Evolutionary conservation across 371 early-diverging fungal genomes (phyloP), one percentile per base, ranked within the genome.

Genomic region (Mortierella sp.): DNA sequence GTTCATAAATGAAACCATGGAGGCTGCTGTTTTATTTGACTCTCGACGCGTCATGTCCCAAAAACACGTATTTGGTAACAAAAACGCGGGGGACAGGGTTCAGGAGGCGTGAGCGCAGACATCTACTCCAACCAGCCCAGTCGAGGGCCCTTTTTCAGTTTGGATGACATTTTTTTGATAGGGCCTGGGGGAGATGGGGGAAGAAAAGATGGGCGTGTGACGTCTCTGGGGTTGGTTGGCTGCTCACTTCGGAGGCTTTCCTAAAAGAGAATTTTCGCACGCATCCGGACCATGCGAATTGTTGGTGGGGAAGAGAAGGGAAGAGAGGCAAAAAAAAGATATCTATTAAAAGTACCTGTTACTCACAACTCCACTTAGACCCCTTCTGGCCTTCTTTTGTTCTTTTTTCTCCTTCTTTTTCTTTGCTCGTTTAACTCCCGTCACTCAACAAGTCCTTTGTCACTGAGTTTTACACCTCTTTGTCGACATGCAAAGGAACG

Each of bases 221-320:
- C 61, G 61, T 58, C 61, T 58, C 61, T 58, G 61, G 37, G 48
- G 48, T 48, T 48, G 61, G 61, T 58, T 58, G 58, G 58, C 19
- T 34, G 61, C 61, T 58, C 61, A 34, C 34, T 34, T 58, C 61
- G 61, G 61, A 52, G 68, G 39, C 48, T 68, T 68, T 50, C 68
- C 68, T 50, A 47, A 50, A 34, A 44, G 68, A 68, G 68, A 48
- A 68, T 68, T 47, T 68, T 68, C 68, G 68, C 68, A 68, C 68
- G 68, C 52, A 68, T 50, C 43, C 52, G 47, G 39, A 52, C 61
- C 61, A 58, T 58, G 61, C 61, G 61, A 19, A 58, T 19, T 34
- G 61, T 34, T 58, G 61, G 61, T 66, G 47, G 47, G 67, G 64
- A 24, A 64, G 64, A 26, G n/a, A n/a, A 48, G 4, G n/a, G 6